phyloP scores from a whole-genome alignment of 2,329 filamentous ascomycete species.

The Magnaporthiopsis poae region DNA sequence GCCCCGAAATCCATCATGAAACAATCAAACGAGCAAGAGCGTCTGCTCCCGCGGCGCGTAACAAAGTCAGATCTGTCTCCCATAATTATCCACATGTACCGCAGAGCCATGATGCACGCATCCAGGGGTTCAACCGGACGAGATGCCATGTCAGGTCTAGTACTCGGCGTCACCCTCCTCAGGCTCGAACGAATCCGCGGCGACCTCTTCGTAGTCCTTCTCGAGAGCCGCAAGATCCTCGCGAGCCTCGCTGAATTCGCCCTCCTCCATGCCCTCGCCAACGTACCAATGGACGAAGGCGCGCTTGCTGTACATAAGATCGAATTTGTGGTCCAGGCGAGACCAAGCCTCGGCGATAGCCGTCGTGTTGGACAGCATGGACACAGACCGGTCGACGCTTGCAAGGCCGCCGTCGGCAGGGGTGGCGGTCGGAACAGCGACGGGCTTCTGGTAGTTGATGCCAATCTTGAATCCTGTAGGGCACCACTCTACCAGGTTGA shows the following conservation, averaged over 20 bases:
- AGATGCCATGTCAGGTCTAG: conserved; percentile 38
- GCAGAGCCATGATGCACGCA: not conserved
- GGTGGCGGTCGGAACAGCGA: conserved; percentile 65
- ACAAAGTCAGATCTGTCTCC: not conserved
- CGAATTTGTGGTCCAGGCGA: conserved; percentile 93
- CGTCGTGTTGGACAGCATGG: conserved; percentile 98
- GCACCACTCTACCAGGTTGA: conserved; percentile 99
- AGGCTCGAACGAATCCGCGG: conserved; percentile 80
- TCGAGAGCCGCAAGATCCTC: conserved; percentile 97
- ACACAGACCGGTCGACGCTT: conserved; percentile 97
- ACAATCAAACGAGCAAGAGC: not conserved
- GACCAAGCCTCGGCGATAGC: conserved; percentile 98
- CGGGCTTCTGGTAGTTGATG: conserved; percentile 98
- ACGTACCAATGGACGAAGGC: conserved; percentile 99
- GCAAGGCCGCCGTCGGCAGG: conserved; percentile 70
- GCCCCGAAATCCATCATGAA: not conserved
- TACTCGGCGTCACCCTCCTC: conserved; percentile 90
- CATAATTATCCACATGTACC: not conserved
- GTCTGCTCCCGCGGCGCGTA: not conserved
- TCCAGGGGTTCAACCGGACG: not conserved
- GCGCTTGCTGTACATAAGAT: conserved; percentile 99
- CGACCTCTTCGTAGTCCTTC: conserved; percentile 98
- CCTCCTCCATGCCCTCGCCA: conserved; percentile 99
- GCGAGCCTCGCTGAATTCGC: conserved; percentile 97
- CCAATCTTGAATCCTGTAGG: conserved; percentile 99